A percentile compares a stretch with the other conserved stretches of the same genome.
Conservation (phyloP, 2,329 filamentous ascomycete genomes). For the Phaeosphaeriaceae sp. region DNA sequence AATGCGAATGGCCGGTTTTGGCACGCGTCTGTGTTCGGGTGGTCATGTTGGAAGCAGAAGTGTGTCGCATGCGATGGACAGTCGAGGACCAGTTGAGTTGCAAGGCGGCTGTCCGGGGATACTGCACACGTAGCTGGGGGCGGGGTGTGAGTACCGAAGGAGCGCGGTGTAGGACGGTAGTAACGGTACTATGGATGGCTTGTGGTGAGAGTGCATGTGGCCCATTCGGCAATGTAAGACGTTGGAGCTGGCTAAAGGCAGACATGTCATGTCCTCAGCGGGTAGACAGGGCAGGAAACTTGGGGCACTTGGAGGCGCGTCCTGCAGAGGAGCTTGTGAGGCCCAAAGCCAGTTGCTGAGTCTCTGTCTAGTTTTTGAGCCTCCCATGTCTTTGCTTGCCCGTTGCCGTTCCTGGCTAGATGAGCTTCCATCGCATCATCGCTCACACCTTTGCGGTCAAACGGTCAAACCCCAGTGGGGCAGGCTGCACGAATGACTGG, state of each 20-base stretch:
- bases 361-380: constrained; percentile 21
- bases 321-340: constrained; percentile 18
- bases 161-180: constrained; percentile 19
- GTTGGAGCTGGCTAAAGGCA: constrained; percentile 40
- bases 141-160: constrained; percentile 12
- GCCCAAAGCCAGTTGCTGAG: constrained; percentile 14
- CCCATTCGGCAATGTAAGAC: constrained; percentile 30
- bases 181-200: constrained; percentile 17
- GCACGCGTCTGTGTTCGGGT: constrained; percentile 36
- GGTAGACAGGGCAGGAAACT: constrained; percentile 41
- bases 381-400: constrained; percentile 26
- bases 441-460: constrained; percentile 9
- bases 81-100: constrained; percentile 41
- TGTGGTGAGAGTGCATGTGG: constrained; percentile 36
- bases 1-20: constrained; percentile 58
- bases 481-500: background rate
- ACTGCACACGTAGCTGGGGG: constrained; percentile 32
- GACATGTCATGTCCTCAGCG: constrained; percentile 40
- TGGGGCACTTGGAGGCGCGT: constrained; percentile 28
- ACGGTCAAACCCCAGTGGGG: constrained; percentile 14
- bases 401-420: constrained; percentile 24
- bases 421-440: constrained; percentile 17
- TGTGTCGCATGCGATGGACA: constrained; percentile 40
- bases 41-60: constrained; percentile 39
- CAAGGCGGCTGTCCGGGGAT: constrained; percentile 11